These are phyloP conservation scores for Nepenthes alata DNA, from an alignment of 179 eudicot genomes.

Conservation along the genomic window DNA sequence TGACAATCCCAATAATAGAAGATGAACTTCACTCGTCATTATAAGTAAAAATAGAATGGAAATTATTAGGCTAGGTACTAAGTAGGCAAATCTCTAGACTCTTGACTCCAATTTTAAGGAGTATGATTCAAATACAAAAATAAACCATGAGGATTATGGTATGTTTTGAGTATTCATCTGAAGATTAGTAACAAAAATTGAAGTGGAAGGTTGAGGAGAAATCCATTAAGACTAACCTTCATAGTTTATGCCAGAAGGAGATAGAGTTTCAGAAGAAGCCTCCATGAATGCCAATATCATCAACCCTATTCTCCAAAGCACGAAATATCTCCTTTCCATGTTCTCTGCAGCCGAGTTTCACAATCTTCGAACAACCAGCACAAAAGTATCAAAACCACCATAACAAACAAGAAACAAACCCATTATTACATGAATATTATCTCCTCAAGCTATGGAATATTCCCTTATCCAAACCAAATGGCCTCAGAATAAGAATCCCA, in stretches of 20 bases:
- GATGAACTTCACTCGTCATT: neutral
- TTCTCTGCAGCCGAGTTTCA: neutral
- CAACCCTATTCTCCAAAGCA: conserved; percentile 25
- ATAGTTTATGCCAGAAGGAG: conserved; percentile 59
- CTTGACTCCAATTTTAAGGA: too few relatives aligned
- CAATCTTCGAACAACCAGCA: conserved; percentile 2
- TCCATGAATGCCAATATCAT: conserved; percentile 27
- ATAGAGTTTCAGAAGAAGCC: conserved; percentile 36
- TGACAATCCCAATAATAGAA: neutral
- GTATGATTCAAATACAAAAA: too few relatives aligned
- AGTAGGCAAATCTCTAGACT: neutral
- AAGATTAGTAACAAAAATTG: neutral
- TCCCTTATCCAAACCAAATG: conserved; percentile 9
- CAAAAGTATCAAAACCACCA: conserved; percentile 4
- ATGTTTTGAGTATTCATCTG: neutral
- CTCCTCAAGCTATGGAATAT: conserved; percentile 2
- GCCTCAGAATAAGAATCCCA: conserved; percentile 16
- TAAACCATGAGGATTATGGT: neutral
- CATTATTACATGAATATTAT: neutral
- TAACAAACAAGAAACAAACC: neutral
- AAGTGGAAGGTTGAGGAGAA: neutral
- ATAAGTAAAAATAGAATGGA: neutral
- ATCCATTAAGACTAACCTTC: conserved; percentile 28
- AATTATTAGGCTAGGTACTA: neutral
- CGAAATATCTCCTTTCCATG: conserved; percentile 28